Evolutionary conservation across 2,329 filamentous ascomycete species (phyloP).

Genomic region (Lecanosticta acicola): DNA sequence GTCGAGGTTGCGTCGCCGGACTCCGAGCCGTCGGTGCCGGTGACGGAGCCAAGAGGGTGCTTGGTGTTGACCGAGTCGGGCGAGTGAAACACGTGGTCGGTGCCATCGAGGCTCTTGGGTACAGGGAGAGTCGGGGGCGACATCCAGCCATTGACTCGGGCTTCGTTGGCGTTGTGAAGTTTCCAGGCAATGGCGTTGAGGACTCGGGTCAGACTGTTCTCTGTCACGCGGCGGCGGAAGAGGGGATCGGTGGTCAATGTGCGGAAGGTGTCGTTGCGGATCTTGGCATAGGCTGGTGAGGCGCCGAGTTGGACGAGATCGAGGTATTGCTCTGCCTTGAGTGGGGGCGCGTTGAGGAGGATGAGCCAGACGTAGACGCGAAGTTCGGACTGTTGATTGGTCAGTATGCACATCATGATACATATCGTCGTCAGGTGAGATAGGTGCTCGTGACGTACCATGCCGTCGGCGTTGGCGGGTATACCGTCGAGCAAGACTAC

Average conservation of each 20-base stretch:
- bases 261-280: constrained; percentile 96
- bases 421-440: not conserved
- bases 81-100: constrained; percentile 40
- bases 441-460: constrained; percentile 50
- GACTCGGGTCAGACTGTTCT: constrained; percentile 88
- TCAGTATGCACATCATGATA: not conserved
- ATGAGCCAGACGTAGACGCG: constrained; percentile 97
- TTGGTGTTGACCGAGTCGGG: constrained; percentile 29
- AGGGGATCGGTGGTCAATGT: constrained; percentile 95
- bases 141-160: constrained; percentile 47
- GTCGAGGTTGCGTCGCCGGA: constrained; percentile 48
- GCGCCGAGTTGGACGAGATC: constrained; percentile 85
- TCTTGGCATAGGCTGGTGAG: constrained; percentile 92
- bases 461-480: constrained; percentile 72
- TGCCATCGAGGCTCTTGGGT: constrained; percentile 46
- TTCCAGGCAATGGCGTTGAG: constrained; percentile 95
- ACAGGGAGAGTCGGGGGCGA: constrained; percentile 46
- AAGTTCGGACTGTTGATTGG: constrained; percentile 84
- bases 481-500: constrained; percentile 71
- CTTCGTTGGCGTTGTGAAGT: constrained; percentile 71
- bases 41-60: constrained; percentile 38
- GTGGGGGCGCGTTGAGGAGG: constrained; percentile 77
- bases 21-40: constrained; percentile 59
- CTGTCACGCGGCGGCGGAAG: constrained; percentile 89
- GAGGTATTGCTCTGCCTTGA: constrained; percentile 84